Evolutionary conservation across 2,329 filamentous ascomycete species (phyloP).

Genomic region (Epichloe glyceriae): DNA sequence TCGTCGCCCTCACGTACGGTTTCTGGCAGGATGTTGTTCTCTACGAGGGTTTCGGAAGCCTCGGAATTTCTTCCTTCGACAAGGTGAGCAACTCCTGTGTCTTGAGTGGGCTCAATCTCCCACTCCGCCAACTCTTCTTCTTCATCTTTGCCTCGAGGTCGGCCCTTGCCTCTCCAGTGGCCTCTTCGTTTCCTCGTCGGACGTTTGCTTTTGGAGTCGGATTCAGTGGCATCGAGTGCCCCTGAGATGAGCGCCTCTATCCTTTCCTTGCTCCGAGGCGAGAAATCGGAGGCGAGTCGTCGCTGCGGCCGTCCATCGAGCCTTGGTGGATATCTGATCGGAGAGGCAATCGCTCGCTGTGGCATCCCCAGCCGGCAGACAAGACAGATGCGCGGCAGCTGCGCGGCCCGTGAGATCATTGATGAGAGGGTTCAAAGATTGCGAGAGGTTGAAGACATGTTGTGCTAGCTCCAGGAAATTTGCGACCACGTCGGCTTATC

Average conservation of each 20-base stretch:
- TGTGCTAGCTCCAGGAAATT: constrained; percentile 2
- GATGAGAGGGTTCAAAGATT: constrained; percentile 1
- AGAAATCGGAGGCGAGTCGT: constrained; percentile 13
- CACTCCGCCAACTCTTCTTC: constrained; percentile 6
- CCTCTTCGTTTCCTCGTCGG: not conserved
- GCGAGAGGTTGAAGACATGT: not conserved
- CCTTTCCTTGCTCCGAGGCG: constrained; percentile 11
- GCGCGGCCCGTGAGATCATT: constrained; percentile 24
- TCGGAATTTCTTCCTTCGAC: not conserved
- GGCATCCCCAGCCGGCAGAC: constrained; percentile 20
- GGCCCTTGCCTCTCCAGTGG: constrained; percentile 1
- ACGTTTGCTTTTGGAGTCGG: not conserved
- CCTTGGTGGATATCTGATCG: constrained; percentile 4
- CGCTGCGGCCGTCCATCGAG: constrained; percentile 7
- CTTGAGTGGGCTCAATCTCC: constrained; percentile 3
- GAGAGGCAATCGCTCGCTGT: constrained; percentile 9
- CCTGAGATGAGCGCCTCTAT: constrained; percentile 15
- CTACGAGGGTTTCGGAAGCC: not conserved
- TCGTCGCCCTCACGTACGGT: not conserved
- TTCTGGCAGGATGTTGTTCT: not conserved
- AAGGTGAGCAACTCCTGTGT: not conserved
- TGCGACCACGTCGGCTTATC: constrained; percentile 3
- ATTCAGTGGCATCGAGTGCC: not conserved
- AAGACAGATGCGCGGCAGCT: constrained; percentile 21
- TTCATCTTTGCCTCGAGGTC: not conserved